Evolutionary conservation across 192 early-diverging fungal species (phyloP), one percentile per base, ranked within the genome.

Genomic region (Dissophora ornata): DNA sequence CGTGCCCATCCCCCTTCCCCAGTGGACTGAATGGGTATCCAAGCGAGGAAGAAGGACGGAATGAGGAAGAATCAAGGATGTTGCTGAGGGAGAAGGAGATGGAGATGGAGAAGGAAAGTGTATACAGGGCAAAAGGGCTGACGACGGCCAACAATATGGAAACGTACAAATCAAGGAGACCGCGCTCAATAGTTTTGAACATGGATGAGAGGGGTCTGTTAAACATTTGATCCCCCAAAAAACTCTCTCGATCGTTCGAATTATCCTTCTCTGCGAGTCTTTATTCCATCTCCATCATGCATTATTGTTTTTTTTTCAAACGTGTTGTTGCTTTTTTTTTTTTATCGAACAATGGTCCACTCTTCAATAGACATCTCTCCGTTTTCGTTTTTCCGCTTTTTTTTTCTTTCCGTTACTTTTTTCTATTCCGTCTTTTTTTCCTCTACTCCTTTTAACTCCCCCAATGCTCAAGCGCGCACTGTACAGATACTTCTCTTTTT

Each of bases 11-110:
- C 42, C 33, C 18, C 11, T 11, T 32, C 2, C 13, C 19, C 33
- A 41, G 45, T 33, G 45, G 58, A 60, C 19, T 26, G 29, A 34
- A 48, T 47, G 58, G 45, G 45, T 29, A 46, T 22, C 24, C 36
- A 25, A 44, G 49, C 29, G 47, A 41, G 50, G 47, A 38, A 21
- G 34, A 36, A 19, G 58, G 32, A n/a, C 45, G 22, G 33, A 46
- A n/a, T 10, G 48, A 28, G 13, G 61, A 30, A 28, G 36, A 63
- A 34, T n/a, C 50, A 25, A 41, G 61, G 40, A 3, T 24, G 21
- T 42, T 57, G 24, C 36, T 57, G 18, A 21, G 2, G 55, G 25
- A 57, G 8, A 57, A 42, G 40, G 40, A 57, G 18, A 21, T 10
- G 55, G 25, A 57, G 8, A 57, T 26, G 40, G 40, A 57, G 24